Base-by-base conservation (phyloP, 192 early-diverging fungal genomes). In the Coemansia sp. region DNA sequence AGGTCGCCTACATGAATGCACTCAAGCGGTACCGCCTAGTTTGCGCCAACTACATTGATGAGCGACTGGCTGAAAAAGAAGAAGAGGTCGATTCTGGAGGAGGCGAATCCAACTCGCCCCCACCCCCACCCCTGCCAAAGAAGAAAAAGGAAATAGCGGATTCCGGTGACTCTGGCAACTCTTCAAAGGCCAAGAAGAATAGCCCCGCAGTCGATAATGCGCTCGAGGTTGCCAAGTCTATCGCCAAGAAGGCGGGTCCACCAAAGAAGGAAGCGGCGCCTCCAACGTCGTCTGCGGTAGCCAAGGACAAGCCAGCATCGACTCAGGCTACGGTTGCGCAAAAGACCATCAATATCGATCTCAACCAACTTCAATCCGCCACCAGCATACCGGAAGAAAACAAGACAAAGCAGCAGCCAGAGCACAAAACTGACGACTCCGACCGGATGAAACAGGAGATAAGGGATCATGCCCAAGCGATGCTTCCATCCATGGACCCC, bases 21-120 rank as follows among this genome's bases (percentile, higher is more conserved):
- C 74, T 82, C 44, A 82, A 82, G 66, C 63, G 79, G 33, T 82
- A 82, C 58, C 70, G 79, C 35, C 71, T 82, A 3, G 79, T 82
- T 1, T 82, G 79, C n/a, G 79, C 79, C 26, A 67, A 72, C 37
- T 82, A 73, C 58, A 82, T 82, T 14, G 72, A 76, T 23, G 74
- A 76, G 61, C 64, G 79, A 6, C 40, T 82, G 11, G 74, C 74
- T 13, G 79, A 82, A 19, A 82, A 82, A 47, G 79, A 82, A 14
- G 79, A 82, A 5, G 65, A 68, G 4, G 68, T 64, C 16, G 79
- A 70, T 0, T 39, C 62, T 13, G 59, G 58, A 8, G 69, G 59
- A 14, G 49, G 58, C n/a, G 53, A 62, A 14, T 61, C 59, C 10
- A 59, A 62, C 23, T 40, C 71, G 37, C 46, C 67, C 14, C 62